Evolutionary conservation across 1,284 basidiomycete species (phyloP).

Genomic region (Bjerkandera adusta): DNA sequence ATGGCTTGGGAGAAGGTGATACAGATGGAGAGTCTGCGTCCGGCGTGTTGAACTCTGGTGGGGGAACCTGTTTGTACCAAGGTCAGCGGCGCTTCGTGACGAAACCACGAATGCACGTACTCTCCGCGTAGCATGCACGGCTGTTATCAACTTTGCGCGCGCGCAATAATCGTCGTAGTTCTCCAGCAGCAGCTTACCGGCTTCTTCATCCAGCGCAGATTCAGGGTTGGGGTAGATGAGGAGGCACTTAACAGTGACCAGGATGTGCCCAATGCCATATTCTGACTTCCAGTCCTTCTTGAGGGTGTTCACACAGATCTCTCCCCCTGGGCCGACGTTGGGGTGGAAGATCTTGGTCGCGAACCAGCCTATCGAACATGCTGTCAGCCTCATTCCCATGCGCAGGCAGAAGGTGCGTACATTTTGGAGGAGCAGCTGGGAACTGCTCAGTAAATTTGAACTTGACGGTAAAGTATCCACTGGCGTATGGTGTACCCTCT

Average conservation of each 20-base stretch:
- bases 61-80: constrained; percentile 45
- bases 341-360: constrained; percentile 96
- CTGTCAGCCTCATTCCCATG: constrained; percentile 15
- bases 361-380: constrained; percentile 75
- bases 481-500: constrained; percentile 91
- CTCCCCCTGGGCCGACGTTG: constrained; percentile 86
- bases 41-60: constrained; percentile 64
- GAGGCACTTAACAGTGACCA: constrained; percentile 91
- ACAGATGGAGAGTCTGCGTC: constrained; percentile 30
- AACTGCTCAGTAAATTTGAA: constrained; percentile 91
- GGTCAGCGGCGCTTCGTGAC: background rate
- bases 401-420: constrained; percentile 48
- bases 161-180: constrained; percentile 85
- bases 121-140: constrained; percentile 77
- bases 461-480: constrained; percentile 86
- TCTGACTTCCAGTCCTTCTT: constrained; percentile 96
- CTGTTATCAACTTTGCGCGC: constrained; percentile 80
- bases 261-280: constrained; percentile 89
- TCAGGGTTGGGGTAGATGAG: constrained; percentile 97
- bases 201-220: constrained; percentile 92
- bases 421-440: constrained; percentile 88
- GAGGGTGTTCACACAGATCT: constrained; percentile 96
- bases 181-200: constrained; percentile 87
- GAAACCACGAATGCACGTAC: constrained; percentile 23
- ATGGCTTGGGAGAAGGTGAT: constrained; percentile 18